phyloP scores from a whole-genome alignment of 192 early-diverging fungal species.

The Rhizophlyctis rosea region DNA sequence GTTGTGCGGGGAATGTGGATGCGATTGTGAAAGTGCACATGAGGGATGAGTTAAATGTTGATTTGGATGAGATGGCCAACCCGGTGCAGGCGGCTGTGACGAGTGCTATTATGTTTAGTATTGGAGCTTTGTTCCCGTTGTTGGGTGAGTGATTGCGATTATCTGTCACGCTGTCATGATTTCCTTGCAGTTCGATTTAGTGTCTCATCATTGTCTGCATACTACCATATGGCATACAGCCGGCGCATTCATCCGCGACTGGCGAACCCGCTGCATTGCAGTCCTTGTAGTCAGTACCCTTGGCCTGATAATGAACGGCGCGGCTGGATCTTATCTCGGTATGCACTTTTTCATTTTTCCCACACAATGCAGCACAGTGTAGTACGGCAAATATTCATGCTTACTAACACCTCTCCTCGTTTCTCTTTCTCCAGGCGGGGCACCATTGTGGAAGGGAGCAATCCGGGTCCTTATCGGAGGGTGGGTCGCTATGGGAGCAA shows the following conservation, averaged over 20 bases:
- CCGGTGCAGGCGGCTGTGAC: slow-evolving; percentile 39
- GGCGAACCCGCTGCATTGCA: neutral
- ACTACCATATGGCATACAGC: too few species aligned
- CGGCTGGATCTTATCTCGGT: slow-evolving; percentile 34
- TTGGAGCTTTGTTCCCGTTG: slow-evolving; percentile 34
- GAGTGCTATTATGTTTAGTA: slow-evolving; percentile 30
- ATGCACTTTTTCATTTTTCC: too few species aligned
- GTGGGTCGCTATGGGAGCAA: slow-evolving; percentile 37
- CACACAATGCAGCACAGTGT: too few species aligned
- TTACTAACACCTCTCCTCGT: neutral
- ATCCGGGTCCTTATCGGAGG: slow-evolving; percentile 39
- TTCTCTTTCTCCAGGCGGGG: slow-evolving; percentile 16
- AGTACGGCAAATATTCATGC: neutral
- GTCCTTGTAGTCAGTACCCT: slow-evolving; percentile 31
- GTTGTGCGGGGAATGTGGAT: slow-evolving; percentile 32
- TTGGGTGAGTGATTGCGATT: slow-evolving; percentile 14
- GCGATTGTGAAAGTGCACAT: slow-evolving; percentile 41
- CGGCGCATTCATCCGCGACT: slow-evolving; percentile 17
- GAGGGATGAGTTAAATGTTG: slow-evolving; percentile 46
- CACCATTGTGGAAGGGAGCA: slow-evolving; percentile 39
- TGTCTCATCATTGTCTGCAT: neutral
- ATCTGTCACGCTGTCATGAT: neutral
- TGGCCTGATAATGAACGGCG: slow-evolving; percentile 39
- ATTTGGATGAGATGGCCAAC: slow-evolving; percentile 42
- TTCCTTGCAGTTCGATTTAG: slow-evolving; percentile 6